phyloP scores from a whole-genome alignment of 768 basidiomycete genomes.

The Tulasnella calospora region DNA sequence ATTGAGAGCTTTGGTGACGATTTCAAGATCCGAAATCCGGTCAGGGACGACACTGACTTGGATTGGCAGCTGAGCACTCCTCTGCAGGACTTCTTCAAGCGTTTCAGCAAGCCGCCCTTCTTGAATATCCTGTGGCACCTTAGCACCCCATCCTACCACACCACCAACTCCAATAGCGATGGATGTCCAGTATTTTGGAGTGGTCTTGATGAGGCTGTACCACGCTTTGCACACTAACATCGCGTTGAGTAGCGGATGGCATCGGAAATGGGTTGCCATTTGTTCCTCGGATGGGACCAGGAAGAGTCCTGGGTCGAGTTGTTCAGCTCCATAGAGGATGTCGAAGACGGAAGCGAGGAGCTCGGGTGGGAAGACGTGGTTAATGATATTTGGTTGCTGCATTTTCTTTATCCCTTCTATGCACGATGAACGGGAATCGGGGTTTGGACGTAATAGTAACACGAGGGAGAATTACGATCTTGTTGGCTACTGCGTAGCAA shows the following conservation, averaged over 20 bases:
- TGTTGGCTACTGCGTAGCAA: not conserved
- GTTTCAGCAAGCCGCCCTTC: not conserved
- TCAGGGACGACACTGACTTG: not conserved
- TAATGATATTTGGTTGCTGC: not conserved
- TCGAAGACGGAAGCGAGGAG: not conserved
- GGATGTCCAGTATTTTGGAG: not conserved
- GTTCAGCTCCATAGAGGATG: not conserved
- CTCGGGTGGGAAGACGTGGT: not conserved
- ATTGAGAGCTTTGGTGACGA: not conserved
- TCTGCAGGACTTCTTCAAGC: not conserved
- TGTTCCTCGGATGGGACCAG: not conserved
- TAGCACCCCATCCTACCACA: not conserved
- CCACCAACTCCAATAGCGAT: not conserved
- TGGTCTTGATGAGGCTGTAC: not conserved
- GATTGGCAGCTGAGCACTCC: not conserved
- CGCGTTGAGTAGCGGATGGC: not conserved
- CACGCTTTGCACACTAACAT: not conserved
- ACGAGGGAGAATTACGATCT: too few relatives aligned
- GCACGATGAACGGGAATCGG: too few relatives aligned
- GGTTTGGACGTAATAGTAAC: not conserved
- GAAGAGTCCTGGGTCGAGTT: not conserved
- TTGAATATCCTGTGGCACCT: not conserved
- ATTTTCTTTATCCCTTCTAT: not conserved
- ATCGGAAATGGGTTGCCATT: not conserved
- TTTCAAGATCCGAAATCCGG: not conserved